Percentiles rank a stretch among this genome's conserved stretches.
These are phyloP conservation scores for Chlorella sorokiniana DNA, from an alignment of 139 green algal species.

Conservation along the genomic window DNA sequence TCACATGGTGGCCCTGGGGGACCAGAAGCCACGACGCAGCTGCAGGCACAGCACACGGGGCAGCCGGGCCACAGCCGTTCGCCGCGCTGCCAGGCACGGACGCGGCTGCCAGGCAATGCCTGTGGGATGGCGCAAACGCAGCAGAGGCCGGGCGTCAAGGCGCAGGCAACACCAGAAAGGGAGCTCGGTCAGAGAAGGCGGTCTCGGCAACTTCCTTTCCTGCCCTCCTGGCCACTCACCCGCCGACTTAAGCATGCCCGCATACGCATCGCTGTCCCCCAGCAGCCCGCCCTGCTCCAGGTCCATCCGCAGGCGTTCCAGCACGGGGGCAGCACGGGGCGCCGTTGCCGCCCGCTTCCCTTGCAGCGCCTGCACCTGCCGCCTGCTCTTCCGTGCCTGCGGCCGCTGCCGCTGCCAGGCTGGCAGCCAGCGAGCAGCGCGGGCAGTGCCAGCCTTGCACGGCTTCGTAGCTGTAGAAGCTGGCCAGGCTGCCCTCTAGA, in stretches of 20 bases:
- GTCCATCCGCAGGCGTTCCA: not conserved
- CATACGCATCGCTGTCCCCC: constrained; percentile 1
- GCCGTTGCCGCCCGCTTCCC: not conserved
- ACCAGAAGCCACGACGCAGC: constrained; percentile 28
- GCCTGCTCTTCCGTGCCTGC: not conserved
- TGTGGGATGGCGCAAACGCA: not conserved
- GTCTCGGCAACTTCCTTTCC: not conserved
- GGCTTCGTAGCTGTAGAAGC: not conserved
- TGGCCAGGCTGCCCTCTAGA: constrained; percentile 18
- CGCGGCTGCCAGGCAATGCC: not conserved
- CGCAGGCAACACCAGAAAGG: not conserved
- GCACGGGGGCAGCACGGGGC: not conserved
- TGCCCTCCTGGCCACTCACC: not conserved
- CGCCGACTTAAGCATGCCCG: not conserved
- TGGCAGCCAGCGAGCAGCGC: constrained; percentile 17
- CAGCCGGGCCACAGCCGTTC: constrained; percentile 5
- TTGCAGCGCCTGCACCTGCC: not conserved
- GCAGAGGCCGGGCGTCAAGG: not conserved
- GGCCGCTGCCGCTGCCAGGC: not conserved
- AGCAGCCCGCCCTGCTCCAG: not conserved
- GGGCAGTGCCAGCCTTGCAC: constrained; percentile 22
- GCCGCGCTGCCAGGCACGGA: not conserved
- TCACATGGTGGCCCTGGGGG: constrained; percentile 6
- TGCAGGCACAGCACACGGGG: constrained; percentile 33
- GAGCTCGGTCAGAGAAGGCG: not conserved